These are phyloP conservation scores for Yamadazyma spencermartinsiae DNA, from an alignment of 1,139 yeast genomes.

Conservation along the genomic window DNA sequence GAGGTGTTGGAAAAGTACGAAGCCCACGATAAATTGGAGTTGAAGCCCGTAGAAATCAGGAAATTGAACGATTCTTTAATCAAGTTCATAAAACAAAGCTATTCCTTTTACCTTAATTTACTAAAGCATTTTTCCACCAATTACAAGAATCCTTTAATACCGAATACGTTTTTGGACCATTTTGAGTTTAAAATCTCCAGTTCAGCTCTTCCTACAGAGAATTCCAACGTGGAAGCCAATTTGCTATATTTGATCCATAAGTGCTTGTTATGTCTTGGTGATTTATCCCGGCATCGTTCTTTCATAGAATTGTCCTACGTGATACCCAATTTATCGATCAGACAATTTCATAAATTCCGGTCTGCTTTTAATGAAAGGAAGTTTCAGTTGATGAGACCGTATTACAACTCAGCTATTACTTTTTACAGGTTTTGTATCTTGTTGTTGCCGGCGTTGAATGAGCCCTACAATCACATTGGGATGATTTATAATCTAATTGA, in stretches of 20 bases:
- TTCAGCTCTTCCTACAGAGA: slow-evolving; percentile 17
- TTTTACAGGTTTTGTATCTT: slow-evolving; percentile 53
- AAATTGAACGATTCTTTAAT: slow-evolving; percentile 53
- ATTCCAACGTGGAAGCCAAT: slow-evolving; percentile 35
- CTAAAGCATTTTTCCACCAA: slow-evolving; percentile 38
- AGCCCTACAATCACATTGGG: slow-evolving; percentile 66
- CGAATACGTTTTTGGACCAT: slow-evolving; percentile 24
- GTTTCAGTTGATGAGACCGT: slow-evolving; percentile 19
- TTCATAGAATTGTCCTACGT: slow-evolving; percentile 44
- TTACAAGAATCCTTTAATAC: slow-evolving; percentile 37
- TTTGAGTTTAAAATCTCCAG: slow-evolving; percentile 21
- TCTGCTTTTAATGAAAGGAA: slow-evolving; percentile 36
- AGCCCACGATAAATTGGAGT: slow-evolving; percentile 20
- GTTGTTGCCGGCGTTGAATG: slow-evolving; percentile 64
- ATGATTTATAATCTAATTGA: slow-evolving; percentile 47
- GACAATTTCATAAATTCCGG: slow-evolving; percentile 36
- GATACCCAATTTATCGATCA: slow-evolving; percentile 33
- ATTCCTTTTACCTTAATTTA: slow-evolving; percentile 45
- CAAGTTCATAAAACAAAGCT: slow-evolving; percentile 47
- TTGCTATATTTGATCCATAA: slow-evolving; percentile 52
- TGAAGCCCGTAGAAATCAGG: slow-evolving; percentile 54
- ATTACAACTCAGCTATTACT: slow-evolving; percentile 38
- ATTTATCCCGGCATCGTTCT: slow-evolving; percentile 58
- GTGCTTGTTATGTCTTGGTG: slow-evolving; percentile 59
- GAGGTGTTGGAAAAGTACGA: slow-evolving; percentile 10